Evolutionary conservation across 176 grass and related monocot species (phyloP).

Genomic region (Musa itinerans): DNA sequence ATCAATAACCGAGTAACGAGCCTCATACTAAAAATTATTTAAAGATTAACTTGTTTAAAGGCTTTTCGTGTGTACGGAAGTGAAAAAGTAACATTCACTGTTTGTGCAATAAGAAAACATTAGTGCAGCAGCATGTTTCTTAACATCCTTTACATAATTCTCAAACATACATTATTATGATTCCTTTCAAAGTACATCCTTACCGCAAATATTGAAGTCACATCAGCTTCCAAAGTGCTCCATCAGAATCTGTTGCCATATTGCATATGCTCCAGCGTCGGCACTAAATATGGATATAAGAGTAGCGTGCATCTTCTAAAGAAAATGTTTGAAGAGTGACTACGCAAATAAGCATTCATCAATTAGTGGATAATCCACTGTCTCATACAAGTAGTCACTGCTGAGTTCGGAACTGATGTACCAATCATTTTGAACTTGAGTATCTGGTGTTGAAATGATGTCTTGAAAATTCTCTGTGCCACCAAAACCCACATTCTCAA

Average conservation of each 20-base stretch:
- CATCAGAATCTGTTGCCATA: no score
- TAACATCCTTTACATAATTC: conserved; percentile 7
- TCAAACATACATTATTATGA: conserved; percentile 32
- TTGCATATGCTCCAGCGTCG: conserved; percentile 36
- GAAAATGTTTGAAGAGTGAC: conserved; percentile 10
- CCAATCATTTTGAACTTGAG: conserved; percentile 64
- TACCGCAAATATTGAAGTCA: conserved; percentile 33
- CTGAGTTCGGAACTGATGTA: conserved; percentile 48
- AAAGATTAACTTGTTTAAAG: no score
- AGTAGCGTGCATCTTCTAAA: conserved; percentile 31
- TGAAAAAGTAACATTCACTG: no score
- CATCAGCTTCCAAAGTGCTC: no score
- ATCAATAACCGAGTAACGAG: no score
- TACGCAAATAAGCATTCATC: conserved; percentile 84
- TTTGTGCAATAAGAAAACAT: no score
- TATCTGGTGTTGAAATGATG: conserved; percentile 32
- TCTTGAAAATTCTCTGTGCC: conserved; percentile 62
- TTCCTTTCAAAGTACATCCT: conserved; percentile 50
- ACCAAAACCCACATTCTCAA: conserved; percentile 59
- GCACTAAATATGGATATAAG: conserved; percentile 13
- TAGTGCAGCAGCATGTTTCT: not conserved
- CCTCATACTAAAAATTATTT: no score
- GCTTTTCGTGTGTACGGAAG: no score
- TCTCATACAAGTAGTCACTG: conserved; percentile 27
- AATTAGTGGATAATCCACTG: conserved; percentile 39